phyloP scores from a whole-genome alignment of 495 filamentous ascomycete species.

The Aspergillus kassunensis region DNA sequence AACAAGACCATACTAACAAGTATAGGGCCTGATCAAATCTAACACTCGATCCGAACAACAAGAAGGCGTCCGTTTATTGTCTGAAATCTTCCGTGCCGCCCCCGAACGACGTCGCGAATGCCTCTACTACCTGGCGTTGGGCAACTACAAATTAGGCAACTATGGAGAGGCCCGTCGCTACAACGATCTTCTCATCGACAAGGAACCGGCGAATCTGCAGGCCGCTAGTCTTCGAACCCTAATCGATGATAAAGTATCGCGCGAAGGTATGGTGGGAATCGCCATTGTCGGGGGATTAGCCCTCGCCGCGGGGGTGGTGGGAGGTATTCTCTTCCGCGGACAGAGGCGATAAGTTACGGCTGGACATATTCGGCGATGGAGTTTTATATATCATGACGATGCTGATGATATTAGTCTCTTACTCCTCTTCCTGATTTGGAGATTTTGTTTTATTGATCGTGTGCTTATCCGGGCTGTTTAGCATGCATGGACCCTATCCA shows the following conservation, averaged over 20 bases:
- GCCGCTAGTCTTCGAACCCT: slow-evolving; percentile 75
- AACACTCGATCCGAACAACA: slow-evolving; percentile 79
- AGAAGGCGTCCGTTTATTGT: slow-evolving; percentile 87
- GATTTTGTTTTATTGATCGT: not conserved
- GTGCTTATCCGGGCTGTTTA: slow-evolving; percentile 6
- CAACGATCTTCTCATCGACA: slow-evolving; percentile 85
- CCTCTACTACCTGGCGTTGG: slow-evolving; percentile 93
- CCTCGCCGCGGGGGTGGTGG: slow-evolving; percentile 88
- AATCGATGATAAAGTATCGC: slow-evolving; percentile 94
- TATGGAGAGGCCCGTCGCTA: slow-evolving; percentile 91
- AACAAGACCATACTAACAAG: too few relatives aligned
- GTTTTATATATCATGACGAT: slow-evolving; percentile 21
- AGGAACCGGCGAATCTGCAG: slow-evolving; percentile 86
- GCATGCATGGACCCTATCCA: slow-evolving; percentile 4
- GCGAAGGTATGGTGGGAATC: slow-evolving; percentile 88
- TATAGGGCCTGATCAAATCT: slow-evolving; percentile 91
- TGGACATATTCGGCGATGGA: slow-evolving; percentile 28
- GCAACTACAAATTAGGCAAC: slow-evolving; percentile 97
- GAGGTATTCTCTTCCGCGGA: slow-evolving; percentile 75
- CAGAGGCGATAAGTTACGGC: slow-evolving; percentile 39
- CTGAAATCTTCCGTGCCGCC: slow-evolving; percentile 91
- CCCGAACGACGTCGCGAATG: slow-evolving; percentile 93
- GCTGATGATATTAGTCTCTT: slow-evolving; percentile 11
- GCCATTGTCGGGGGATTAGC: slow-evolving; percentile 96
- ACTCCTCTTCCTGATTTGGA: not conserved